These are phyloP conservation scores for Russula dissimulans DNA, from an alignment of 768 basidiomycete genomes.

Conservation along the genomic window DNA sequence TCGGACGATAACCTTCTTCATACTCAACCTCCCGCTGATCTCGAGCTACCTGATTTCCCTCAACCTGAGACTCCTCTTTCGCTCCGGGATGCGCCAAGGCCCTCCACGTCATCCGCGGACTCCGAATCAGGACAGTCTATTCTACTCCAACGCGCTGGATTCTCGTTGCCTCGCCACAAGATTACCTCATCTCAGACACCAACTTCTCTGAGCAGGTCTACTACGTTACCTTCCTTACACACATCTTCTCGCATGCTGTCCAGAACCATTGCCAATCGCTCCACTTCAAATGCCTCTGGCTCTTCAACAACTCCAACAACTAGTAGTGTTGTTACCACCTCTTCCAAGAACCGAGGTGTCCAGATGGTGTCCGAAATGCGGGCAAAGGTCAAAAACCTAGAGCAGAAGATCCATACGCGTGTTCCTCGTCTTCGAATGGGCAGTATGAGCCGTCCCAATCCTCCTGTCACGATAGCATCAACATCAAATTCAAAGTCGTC, in stretches of 20 bases:
- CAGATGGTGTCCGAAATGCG: conserved; percentile 94
- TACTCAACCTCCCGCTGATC: conserved; percentile 49
- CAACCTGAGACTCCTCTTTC: conserved; percentile 19
- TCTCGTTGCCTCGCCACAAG: conserved; percentile 32
- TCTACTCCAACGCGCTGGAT: conserved; percentile 44
- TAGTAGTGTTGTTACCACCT: conserved; percentile 30
- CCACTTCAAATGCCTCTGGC: conserved; percentile 22
- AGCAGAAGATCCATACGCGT: conserved; percentile 81
- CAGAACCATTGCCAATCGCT: conserved; percentile 33
- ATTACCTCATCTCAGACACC: conserved; percentile 35
- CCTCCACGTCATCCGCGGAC: conserved; percentile 16
- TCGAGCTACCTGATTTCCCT: conserved; percentile 50
- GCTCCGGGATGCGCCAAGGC: conserved; percentile 7
- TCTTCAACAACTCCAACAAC: conserved; percentile 30
- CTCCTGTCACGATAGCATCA: conserved; percentile 19
- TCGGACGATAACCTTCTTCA: conserved; percentile 51
- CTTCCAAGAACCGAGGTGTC: conserved; percentile 70
- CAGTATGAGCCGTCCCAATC: conserved; percentile 50
- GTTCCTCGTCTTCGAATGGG: conserved; percentile 80
- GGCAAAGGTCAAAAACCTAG: conserved; percentile 69
- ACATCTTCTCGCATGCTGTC: conserved; percentile 36
- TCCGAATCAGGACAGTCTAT: conserved; percentile 35
- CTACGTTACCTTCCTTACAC: conserved; percentile 42
- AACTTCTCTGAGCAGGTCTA: conserved; percentile 43
- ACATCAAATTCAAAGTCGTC: conserved; percentile 18